Evolutionary conservation across 1,284 basidiomycete genomes (phyloP).

Genomic region (Trametes hirsuta): DNA sequence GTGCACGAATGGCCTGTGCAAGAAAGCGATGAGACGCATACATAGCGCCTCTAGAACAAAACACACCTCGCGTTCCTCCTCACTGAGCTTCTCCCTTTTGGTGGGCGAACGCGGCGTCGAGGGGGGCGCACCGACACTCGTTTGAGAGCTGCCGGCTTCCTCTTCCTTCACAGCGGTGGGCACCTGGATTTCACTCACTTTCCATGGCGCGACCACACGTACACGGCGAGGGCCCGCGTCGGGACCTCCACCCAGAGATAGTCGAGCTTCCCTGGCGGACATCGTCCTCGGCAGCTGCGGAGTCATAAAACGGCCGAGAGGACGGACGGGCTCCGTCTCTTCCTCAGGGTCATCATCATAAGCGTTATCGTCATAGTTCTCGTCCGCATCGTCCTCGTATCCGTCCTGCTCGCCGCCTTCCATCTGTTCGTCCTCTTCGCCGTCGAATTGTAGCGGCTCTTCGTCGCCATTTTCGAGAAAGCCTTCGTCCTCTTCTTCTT

Average conservation of each 20-base stretch:
- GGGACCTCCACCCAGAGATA: constrained; percentile 25
- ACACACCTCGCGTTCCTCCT: constrained; percentile 54
- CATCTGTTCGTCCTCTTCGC: constrained; percentile 17
- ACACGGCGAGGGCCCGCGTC: constrained; percentile 48
- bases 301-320: constrained; percentile 55
- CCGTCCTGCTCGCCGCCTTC: constrained; percentile 19
- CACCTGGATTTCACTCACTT: constrained; percentile 54
- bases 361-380: constrained; percentile 21
- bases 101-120: constrained; percentile 18
- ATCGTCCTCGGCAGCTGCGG: constrained; percentile 41
- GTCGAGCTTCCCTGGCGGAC: constrained; percentile 22
- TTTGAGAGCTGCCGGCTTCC: neutral
- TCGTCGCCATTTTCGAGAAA: constrained; percentile 13
- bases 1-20: constrained; percentile 58
- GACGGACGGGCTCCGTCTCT: constrained; percentile 6
- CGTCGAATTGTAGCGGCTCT: constrained; percentile 14
- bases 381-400: constrained; percentile 12
- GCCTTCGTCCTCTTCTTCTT: constrained; percentile 27
- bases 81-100: constrained; percentile 40
- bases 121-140: neutral
- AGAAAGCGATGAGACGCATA: neutral
- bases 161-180: constrained; percentile 33
- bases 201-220: constrained; percentile 54
- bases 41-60: neutral
- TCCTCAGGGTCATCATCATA: constrained; percentile 7